A percentile compares a stretch with the other conserved stretches of the same genome.
These are phyloP conservation scores for Coniferiporia weirii DNA, from an alignment of 1,284 basidiomycete genomes.

Conservation along the genomic window DNA sequence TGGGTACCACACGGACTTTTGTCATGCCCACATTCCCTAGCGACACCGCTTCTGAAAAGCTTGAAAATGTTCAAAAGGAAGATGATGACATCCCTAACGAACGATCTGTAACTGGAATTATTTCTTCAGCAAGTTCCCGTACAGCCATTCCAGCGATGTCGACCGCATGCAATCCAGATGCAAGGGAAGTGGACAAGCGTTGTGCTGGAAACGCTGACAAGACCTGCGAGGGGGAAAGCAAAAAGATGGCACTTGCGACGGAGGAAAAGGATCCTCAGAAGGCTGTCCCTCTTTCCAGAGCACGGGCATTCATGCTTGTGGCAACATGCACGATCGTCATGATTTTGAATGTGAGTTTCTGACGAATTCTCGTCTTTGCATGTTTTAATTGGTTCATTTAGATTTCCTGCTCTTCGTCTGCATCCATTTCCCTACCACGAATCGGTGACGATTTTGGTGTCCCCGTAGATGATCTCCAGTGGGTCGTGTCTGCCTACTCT, in stretches of 20 bases:
- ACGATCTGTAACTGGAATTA: too few relatives aligned
- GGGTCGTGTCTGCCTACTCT: conserved; percentile 50
- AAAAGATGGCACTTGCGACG: not conserved
- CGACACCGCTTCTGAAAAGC: too few relatives aligned
- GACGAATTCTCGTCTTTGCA: conserved; percentile 3
- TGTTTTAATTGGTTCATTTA: conserved; percentile 27
- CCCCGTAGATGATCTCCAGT: conserved; percentile 50
- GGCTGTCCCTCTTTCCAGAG: not conserved
- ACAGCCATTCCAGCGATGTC: too few relatives aligned
- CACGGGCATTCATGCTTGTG: conserved; percentile 34
- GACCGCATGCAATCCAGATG: too few relatives aligned
- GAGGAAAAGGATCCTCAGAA: not conserved
- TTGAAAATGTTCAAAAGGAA: too few relatives aligned
- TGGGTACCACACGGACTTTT: too few relatives aligned
- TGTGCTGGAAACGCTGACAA: too few relatives aligned
- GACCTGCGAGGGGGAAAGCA: too few relatives aligned
- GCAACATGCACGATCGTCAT: conserved; percentile 46
- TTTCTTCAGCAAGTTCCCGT: too few relatives aligned
- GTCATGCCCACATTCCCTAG: too few relatives aligned
- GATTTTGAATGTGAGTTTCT: conserved; percentile 46
- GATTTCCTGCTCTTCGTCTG: conserved; percentile 30
- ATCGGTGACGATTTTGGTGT: conserved; percentile 52
- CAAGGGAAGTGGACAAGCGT: too few relatives aligned
- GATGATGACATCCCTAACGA: too few relatives aligned
- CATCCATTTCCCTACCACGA: conserved; percentile 56